Evolutionary conservation across 2,329 filamentous ascomycete species (phyloP), one percentile per base, ranked within the genome.

Genomic region (Ustulina deusta): DNA sequence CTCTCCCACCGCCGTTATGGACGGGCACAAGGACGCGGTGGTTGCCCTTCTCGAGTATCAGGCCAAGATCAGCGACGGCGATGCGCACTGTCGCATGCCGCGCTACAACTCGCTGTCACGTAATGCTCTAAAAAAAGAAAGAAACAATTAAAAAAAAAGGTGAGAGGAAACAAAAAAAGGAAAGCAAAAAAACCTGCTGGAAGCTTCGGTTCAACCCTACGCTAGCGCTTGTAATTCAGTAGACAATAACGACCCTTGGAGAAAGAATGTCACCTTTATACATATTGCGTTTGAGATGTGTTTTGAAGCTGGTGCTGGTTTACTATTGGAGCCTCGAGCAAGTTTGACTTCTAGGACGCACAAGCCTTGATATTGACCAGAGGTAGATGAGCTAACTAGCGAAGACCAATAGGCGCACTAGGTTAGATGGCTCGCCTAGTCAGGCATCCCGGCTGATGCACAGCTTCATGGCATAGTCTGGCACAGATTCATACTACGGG

Each of bases 121-220:
- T 20, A 10, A 6, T 32, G 27, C 27, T 52, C 49, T 52, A 52
- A 52, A 52, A 52, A 52, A 52, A 32, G 49, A 52, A 52, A n/a
- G 17, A 32, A 9, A 46, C 3, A 7, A 6, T 6, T 10, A 2
- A 0, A 34, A 34, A n/a, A 22, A 34, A 52, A 15, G 34, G 29
- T 17, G 49, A 20, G 17, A n/a, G 17, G 49, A 20, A 52, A 52
- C n/a, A 52, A 52, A 27, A 52, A 34, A 52, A 32, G 15, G 7
- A n/a, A 34, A 20, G 29, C 10, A 40, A 13, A 40, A 52, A 52
- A 52, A 20, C 49, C 49, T 52, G 49, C 17, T 52, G 17, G 6
- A 52, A 13, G 29, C 49, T 52, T 34, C 29, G 17, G 27, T 32
- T 46, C 42, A 22, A 46, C 42, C 22, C 20, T 22, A 22, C 42